phyloP scores from a whole-genome alignment of 1,139 yeast species.

The Pichia sp. region DNA sequence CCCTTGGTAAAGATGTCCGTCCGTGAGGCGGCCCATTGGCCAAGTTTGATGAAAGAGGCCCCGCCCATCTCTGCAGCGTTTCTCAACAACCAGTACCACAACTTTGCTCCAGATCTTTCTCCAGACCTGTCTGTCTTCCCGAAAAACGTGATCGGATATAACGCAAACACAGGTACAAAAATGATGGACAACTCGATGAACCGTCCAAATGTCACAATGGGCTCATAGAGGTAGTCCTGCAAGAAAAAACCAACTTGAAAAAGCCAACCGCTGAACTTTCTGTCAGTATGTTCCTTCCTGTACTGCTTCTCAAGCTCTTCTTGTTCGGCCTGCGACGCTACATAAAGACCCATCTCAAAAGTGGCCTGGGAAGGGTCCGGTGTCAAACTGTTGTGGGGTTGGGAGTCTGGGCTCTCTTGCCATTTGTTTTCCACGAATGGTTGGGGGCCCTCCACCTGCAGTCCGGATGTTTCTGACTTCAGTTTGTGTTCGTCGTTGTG shows the following conservation, averaged over 20 bases:
- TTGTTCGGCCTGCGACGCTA: slow-evolving; percentile 54
- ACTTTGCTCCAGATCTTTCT: slow-evolving; percentile 56
- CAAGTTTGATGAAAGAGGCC: slow-evolving; percentile 89
- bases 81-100: slow-evolving; percentile 71
- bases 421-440: slow-evolving; percentile 19
- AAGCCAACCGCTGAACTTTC: slow-evolving; percentile 33
- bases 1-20: slow-evolving; percentile 85
- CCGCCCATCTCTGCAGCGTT: slow-evolving; percentile 81
- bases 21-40: slow-evolving; percentile 99
- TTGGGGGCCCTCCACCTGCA: slow-evolving; percentile 16
- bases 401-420: slow-evolving; percentile 14
- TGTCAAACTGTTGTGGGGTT: slow-evolving; percentile 25
- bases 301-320: slow-evolving; percentile 35
- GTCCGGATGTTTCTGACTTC: neutral
- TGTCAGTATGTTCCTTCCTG: slow-evolving; percentile 30
- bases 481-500: slow-evolving; percentile 12
- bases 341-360: slow-evolving; percentile 61
- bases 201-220: slow-evolving; percentile 61
- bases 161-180: slow-evolving; percentile 65
- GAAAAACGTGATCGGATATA: slow-evolving; percentile 62
- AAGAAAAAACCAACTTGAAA: slow-evolving; percentile 41
- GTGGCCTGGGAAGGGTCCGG: slow-evolving; percentile 56
- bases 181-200: slow-evolving; percentile 63
- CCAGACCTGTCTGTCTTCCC: slow-evolving; percentile 44
- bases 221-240: slow-evolving; percentile 60